phyloP scores from a whole-genome alignment of 192 early-diverging fungal genomes.

The Neocallimastix lanati region DNA sequence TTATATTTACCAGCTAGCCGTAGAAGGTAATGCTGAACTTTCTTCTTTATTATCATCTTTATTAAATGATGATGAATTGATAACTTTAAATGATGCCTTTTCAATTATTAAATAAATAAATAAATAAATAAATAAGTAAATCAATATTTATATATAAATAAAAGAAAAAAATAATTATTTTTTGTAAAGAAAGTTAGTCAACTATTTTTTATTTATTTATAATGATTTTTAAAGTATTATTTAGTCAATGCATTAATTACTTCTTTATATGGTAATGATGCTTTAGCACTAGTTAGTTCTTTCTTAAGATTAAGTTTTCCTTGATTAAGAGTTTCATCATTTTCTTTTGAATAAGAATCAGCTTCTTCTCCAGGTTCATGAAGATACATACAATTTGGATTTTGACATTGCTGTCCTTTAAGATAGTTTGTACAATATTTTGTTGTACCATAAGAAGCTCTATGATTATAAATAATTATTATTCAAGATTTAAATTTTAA shows the following conservation, averaged over 20 bases:
- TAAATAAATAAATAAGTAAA: too few species aligned
- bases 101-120: background rate
- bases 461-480: too few species aligned
- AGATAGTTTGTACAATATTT: constrained; percentile 97
- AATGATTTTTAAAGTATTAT: too few species aligned
- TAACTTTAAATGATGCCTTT: background rate
- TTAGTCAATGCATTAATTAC: background rate
- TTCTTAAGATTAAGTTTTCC: background rate
- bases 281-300: background rate
- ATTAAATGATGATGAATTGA: background rate
- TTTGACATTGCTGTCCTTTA: constrained; percentile 76
- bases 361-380: constrained; percentile 88
- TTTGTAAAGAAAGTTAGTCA: too few species aligned
- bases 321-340: constrained; percentile 8
- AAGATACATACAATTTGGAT: constrained; percentile 84
- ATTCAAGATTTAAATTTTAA: too few species aligned
- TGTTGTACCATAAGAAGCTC: constrained; percentile 91
- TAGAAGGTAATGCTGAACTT: background rate
- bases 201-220: too few species aligned
- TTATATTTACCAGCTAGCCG: background rate
- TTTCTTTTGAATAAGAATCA: constrained; percentile 80
- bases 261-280: background rate
- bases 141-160: too few species aligned
- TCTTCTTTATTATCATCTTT: background rate
- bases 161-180: too few species aligned